Evolutionary conservation across 1,139 yeast species (phyloP).

Genomic region (Wickerhamiella pararugosa): DNA sequence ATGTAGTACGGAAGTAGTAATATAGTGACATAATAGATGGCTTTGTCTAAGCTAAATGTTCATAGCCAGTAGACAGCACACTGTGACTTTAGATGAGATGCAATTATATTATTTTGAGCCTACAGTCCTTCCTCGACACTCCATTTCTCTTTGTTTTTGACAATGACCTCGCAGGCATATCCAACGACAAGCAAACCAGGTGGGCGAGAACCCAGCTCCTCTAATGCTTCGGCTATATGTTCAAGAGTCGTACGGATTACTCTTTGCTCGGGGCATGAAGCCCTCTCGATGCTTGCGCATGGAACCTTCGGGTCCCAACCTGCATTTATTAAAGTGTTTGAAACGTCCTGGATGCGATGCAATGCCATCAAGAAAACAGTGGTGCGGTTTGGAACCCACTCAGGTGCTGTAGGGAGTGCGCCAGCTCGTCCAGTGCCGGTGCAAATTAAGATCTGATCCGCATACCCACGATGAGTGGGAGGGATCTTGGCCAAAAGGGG

Average conservation of each 20-base stretch:
- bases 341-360: slow-evolving; percentile 61
- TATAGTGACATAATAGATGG: too few relatives aligned
- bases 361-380: slow-evolving; percentile 84
- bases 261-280: slow-evolving; percentile 88
- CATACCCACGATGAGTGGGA: slow-evolving; percentile 82
- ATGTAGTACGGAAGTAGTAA: too few relatives aligned
- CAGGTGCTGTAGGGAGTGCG: slow-evolving; percentile 63
- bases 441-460: slow-evolving; percentile 83
- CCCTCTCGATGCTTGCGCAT: slow-evolving; percentile 77
- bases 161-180: slow-evolving; percentile 48
- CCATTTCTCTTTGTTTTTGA: slow-evolving; percentile 31
- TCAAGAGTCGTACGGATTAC: slow-evolving; percentile 58
- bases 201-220: slow-evolving; percentile 77
- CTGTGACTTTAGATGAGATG: too few relatives aligned
- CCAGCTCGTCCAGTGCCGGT: slow-evolving; percentile 94
- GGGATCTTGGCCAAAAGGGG: slow-evolving; percentile 78
- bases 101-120: too few relatives aligned
- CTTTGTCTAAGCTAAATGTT: too few relatives aligned
- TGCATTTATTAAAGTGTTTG: slow-evolving; percentile 38
- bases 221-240: slow-evolving; percentile 56
- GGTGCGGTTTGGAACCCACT: slow-evolving; percentile 55
- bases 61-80: too few relatives aligned
- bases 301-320: slow-evolving; percentile 64
- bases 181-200: slow-evolving; percentile 87
- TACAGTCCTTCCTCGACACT: slow-evolving; percentile 44